phyloP scores from a whole-genome alignment of 768 basidiomycete species.

The Amanita pallidorosea region DNA sequence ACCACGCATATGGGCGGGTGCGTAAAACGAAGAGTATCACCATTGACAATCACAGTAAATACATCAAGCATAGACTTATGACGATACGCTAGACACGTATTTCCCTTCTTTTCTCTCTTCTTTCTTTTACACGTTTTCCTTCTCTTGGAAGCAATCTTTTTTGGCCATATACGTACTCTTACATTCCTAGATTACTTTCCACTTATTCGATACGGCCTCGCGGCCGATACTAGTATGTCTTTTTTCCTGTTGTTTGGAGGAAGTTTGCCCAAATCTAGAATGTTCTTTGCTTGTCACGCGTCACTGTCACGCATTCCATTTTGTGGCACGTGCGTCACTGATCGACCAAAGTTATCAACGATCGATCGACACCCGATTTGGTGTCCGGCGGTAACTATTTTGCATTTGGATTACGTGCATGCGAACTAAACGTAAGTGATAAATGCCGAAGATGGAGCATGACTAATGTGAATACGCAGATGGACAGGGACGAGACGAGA shows the following conservation, averaged over 20 bases:
- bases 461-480: not conserved
- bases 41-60: not conserved
- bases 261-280: too few relatives aligned
- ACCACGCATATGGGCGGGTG: not conserved
- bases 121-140: not conserved
- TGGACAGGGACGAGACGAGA: not conserved
- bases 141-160: not conserved
- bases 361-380: too few relatives aligned
- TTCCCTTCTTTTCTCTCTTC: not conserved
- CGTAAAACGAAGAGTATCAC: not conserved
- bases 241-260: too few relatives aligned
- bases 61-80: slow-evolving; percentile 2
- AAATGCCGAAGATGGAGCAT: not conserved
- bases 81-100: slow-evolving; percentile 4
- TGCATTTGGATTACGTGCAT: too few relatives aligned
- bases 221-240: too few relatives aligned
- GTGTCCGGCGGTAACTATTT: too few relatives aligned
- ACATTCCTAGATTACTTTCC: not conserved
- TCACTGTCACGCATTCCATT: too few relatives aligned
- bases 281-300: too few relatives aligned
- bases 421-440: not conserved
- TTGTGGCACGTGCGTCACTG: too few relatives aligned
- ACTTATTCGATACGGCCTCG: not conserved
- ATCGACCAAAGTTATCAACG: too few relatives aligned
- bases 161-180: not conserved